These are phyloP conservation scores for Glycyrrhiza uralensis DNA, from an alignment of 306 rosid species.

Conservation along the genomic window DNA sequence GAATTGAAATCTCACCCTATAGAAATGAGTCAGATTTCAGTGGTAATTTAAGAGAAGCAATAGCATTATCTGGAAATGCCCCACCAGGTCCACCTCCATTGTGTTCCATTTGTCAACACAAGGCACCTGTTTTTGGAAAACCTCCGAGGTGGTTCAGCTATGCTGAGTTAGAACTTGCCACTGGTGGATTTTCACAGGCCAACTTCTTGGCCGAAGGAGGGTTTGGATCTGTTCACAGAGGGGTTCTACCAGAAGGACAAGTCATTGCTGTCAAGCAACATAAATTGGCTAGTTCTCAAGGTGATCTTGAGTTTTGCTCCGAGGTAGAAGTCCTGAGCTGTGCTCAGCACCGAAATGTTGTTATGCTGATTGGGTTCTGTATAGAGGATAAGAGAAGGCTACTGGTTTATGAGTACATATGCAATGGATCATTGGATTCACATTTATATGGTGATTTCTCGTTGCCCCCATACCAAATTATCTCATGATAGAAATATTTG, in stretches of 20 bases:
- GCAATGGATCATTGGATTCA: constrained; percentile 94
- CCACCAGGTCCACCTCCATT: constrained; percentile 95
- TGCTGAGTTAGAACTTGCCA: constrained; percentile 90
- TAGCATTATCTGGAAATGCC: constrained; percentile 73
- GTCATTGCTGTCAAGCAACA: constrained; percentile 98
- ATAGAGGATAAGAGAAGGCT: constrained; percentile 93
- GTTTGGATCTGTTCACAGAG: constrained; percentile 95
- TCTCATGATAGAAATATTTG: constrained; percentile 5
- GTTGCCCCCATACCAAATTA: neutral
- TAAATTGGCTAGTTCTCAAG: constrained; percentile 97
- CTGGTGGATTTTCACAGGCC: constrained; percentile 93
- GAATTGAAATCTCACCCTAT: constrained; percentile 49
- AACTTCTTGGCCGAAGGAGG: constrained; percentile 99
- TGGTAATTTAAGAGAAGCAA: constrained; percentile 85
- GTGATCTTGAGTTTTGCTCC: constrained; percentile 91
- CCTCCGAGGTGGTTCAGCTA: constrained; percentile 96
- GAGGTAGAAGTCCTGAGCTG: constrained; percentile 99
- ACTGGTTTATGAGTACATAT: constrained; percentile 92
- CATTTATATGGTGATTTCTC: constrained; percentile 84
- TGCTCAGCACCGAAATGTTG: constrained; percentile 98
- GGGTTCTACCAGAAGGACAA: constrained; percentile 94
- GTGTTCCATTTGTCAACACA: constrained; percentile 97
- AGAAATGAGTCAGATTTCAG: constrained; percentile 61
- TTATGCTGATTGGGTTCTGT: constrained; percentile 95
- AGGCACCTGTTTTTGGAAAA: constrained; percentile 97